phyloP scores from a whole-genome alignment of 306 rosid species.

The Dryas drummondii region DNA sequence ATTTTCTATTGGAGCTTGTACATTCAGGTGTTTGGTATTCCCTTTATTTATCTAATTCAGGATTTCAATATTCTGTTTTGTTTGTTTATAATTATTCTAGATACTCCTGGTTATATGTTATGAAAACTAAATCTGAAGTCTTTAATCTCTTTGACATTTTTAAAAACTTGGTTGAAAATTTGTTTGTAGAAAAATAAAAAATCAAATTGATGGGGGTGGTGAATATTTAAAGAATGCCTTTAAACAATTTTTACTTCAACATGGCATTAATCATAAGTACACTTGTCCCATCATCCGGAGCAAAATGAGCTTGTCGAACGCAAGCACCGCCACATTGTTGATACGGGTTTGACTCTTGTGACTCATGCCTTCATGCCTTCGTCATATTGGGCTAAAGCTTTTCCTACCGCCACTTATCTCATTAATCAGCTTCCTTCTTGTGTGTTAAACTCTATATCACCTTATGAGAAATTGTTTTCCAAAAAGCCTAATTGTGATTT shows the following conservation, averaged over 20 bases:
- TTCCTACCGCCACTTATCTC: background rate
- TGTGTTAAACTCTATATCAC: too few relatives aligned
- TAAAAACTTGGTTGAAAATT: background rate
- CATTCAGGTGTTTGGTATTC: background rate
- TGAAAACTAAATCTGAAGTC: background rate
- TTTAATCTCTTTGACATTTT: too few relatives aligned
- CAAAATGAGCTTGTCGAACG: background rate
- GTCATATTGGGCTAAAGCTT: background rate
- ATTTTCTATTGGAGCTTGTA: background rate
- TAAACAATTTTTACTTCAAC: background rate
- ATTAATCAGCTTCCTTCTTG: background rate
- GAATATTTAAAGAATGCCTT: background rate
- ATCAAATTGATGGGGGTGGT: background rate
- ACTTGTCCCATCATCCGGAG: background rate
- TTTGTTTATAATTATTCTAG: background rate
- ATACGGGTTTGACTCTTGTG: background rate
- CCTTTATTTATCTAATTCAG: background rate
- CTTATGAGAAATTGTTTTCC: too few relatives aligned
- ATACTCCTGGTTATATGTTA: background rate
- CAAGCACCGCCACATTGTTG: background rate
- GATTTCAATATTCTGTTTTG: background rate
- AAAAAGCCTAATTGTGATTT: too few relatives aligned
- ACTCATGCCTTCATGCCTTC: background rate
- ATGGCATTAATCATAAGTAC: background rate
- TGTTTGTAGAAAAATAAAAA: too few relatives aligned